Evolutionary conservation across 208 protist species (phyloP), one percentile per base, ranked within the genome.

Genomic region (Acanthamoeba castellanii): DNA sequence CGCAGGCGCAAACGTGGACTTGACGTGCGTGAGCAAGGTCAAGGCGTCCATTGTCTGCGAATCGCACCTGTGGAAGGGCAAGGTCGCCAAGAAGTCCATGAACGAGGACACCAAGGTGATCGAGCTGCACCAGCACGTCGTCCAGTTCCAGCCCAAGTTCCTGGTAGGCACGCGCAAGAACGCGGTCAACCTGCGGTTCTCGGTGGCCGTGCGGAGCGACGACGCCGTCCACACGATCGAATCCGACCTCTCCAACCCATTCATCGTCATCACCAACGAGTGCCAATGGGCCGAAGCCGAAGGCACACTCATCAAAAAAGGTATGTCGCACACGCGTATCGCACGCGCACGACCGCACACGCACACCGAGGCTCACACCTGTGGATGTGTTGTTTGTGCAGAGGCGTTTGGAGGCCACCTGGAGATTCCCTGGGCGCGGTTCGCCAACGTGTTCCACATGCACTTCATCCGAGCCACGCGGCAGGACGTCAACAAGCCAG

Each of bases 251-350:
- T 66, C 82, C 82, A 89, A 89, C 3, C 82, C 82, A 0, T 89
- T 89, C 55, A 89, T 89, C n/a, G 82, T 89, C 82, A 89, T 89
- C 18, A 89, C 82, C 52, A 89, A 89, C 82, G 32, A 89, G n/a
- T 32, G 82, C 27, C 82, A 89, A 50, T 72, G 64, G 64, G 64
- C 64, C 64, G 64, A 47, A 34, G 42, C 47, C 76, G 64, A 72
- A 16, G 64, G 64, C 22, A 72, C 64, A 8, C 64, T 72, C 64
- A 72, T 72, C n/a, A 72, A 72, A 27, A 72, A 72, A 72, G 64
- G 64, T 72, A 72, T 16, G 3, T 8, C 20, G 34, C n/a, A 11
- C n/a, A n/a, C n/a, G n/a, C n/a, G n/a, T n/a, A n/a, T n/a, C 18
- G 30, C 30, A 25, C 32, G 68, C 34, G 20, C 57, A 64, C 57